Percentiles rank a stretch among this genome's conserved stretches.
Evolutionary conservation across 2,329 filamentous ascomycete species (phyloP).

Genomic region (Fulvia fulva): DNA sequence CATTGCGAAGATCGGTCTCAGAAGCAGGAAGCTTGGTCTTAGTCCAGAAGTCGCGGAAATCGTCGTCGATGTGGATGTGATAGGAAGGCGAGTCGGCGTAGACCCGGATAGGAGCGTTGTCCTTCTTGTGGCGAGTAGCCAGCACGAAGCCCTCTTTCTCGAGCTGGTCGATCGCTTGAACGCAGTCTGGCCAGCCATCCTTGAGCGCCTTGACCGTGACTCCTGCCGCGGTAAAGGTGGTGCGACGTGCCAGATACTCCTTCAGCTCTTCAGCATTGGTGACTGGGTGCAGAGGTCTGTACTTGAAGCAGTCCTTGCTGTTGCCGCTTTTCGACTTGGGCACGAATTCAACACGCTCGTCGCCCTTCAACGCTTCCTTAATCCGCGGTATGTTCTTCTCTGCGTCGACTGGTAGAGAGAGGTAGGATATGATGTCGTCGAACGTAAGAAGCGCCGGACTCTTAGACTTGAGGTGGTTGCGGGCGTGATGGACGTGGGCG

Average conservation of each 20-base stretch:
- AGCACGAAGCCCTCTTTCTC: constrained; percentile 76
- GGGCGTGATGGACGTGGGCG: constrained; percentile 82
- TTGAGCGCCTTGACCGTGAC: constrained; percentile 86
- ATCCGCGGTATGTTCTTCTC: constrained; percentile 50
- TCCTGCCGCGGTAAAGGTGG: constrained; percentile 64
- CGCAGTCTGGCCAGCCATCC: constrained; percentile 88
- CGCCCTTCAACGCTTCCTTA: constrained; percentile 63
- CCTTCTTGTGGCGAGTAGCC: constrained; percentile 87
- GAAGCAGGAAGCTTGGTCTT: constrained; percentile 69
- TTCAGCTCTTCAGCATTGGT: constrained; percentile 73
- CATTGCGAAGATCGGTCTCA: constrained; percentile 70
- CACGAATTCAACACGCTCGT: constrained; percentile 59
- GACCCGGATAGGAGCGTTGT: constrained; percentile 77
- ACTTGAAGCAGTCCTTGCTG: constrained; percentile 69
- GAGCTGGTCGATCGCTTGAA: constrained; percentile 70
- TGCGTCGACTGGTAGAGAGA: constrained; percentile 59
- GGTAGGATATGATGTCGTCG: constrained; percentile 72
- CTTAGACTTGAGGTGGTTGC: constrained; percentile 74
- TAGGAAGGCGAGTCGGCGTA: constrained; percentile 74
- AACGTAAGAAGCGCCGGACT: constrained; percentile 62
- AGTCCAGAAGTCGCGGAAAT: constrained; percentile 81
- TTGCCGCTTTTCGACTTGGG: constrained; percentile 31
- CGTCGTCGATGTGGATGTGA: constrained; percentile 62
- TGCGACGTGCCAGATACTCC: constrained; percentile 73
- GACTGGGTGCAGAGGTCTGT: constrained; percentile 81